Conservation (phyloP, 2,329 filamentous ascomycete species). For the Epichloe gansuensis region DNA sequence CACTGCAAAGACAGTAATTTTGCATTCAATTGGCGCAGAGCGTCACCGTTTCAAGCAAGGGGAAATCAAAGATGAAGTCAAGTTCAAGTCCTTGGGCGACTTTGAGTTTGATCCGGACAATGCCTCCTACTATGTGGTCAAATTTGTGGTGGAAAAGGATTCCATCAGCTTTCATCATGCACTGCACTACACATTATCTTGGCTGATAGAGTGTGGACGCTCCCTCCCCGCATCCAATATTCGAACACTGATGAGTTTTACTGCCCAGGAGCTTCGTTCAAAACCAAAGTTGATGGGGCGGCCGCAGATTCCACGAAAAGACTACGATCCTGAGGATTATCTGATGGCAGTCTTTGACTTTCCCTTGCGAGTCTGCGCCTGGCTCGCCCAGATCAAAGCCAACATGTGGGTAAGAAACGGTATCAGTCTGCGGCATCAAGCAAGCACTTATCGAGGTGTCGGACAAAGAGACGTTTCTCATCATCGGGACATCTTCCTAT, state of each 20-base stretch:
- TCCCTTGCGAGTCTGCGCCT: slow-evolving; percentile 83
- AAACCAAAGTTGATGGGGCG: slow-evolving; percentile 50
- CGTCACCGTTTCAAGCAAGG: slow-evolving; percentile 71
- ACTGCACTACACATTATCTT: slow-evolving; percentile 89
- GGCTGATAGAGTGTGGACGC: slow-evolving; percentile 84
- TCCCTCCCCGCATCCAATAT: slow-evolving; percentile 58
- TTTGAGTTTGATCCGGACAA: slow-evolving; percentile 64
- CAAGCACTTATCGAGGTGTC: slow-evolving; percentile 83
- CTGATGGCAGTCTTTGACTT: slow-evolving; percentile 85
- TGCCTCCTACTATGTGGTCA: slow-evolving; percentile 57
- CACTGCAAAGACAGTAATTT: slow-evolving; percentile 70
- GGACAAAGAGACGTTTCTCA: slow-evolving; percentile 84
- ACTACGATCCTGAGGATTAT: slow-evolving; percentile 60
- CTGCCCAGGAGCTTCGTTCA: slow-evolving; percentile 55
- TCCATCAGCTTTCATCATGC: slow-evolving; percentile 96
- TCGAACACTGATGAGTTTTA: slow-evolving; percentile 57
- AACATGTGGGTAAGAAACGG: slow-evolving; percentile 98
- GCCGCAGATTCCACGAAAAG: slow-evolving; percentile 42
- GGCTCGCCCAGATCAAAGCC: slow-evolving; percentile 96
- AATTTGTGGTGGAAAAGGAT: slow-evolving; percentile 79
- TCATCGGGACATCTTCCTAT: slow-evolving; percentile 84
- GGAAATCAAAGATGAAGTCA: slow-evolving; percentile 77
- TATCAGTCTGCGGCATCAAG: slow-evolving; percentile 89
- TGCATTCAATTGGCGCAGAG: slow-evolving; percentile 84
- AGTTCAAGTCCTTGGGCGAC: slow-evolving; percentile 64